Conservation (phyloP, 176 grass and related monocot genomes). For the Bothriochloa decipiens region DNA sequence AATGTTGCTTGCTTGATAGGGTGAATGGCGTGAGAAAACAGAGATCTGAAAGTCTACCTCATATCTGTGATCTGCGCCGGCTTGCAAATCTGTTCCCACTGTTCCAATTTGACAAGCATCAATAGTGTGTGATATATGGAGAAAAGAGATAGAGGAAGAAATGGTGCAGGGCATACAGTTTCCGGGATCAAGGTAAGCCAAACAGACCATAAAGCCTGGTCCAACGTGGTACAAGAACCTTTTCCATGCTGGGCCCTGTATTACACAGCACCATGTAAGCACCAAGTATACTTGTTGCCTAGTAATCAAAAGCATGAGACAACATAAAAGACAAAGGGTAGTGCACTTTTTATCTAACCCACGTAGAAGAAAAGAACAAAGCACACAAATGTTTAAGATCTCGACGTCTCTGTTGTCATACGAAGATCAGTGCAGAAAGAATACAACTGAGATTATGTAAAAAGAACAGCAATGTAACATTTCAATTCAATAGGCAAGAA, state of each 20-base stretch:
- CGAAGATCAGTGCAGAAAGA: background rate
- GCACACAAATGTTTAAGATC: background rate
- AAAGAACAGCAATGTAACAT: too few species aligned
- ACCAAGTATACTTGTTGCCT: background rate
- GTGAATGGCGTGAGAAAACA: background rate
- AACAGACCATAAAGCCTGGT: slow-evolving; percentile 79
- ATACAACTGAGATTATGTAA: background rate
- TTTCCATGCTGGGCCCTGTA: slow-evolving; percentile 68
- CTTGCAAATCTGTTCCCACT: slow-evolving; percentile 92
- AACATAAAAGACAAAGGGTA: background rate
- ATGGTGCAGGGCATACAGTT: slow-evolving; percentile 51
- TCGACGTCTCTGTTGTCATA: background rate
- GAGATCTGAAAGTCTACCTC: slow-evolving; percentile 52
- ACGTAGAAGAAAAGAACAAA: background rate
- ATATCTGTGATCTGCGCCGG: slow-evolving; percentile 77
- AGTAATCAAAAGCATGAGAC: background rate
- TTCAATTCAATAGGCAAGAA: background rate
- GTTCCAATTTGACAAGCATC: slow-evolving; percentile 24
- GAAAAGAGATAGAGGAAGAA: background rate
- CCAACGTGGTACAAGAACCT: slow-evolving; percentile 71
- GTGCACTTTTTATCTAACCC: background rate
- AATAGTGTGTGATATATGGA: background rate
- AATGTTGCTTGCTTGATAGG: too few species aligned
- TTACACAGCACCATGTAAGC: background rate
- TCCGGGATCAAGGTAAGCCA: slow-evolving; percentile 87